Evolutionary conservation across 2,329 filamentous ascomycete genomes (phyloP).

Genomic region (Aspergillus cejpii): DNA sequence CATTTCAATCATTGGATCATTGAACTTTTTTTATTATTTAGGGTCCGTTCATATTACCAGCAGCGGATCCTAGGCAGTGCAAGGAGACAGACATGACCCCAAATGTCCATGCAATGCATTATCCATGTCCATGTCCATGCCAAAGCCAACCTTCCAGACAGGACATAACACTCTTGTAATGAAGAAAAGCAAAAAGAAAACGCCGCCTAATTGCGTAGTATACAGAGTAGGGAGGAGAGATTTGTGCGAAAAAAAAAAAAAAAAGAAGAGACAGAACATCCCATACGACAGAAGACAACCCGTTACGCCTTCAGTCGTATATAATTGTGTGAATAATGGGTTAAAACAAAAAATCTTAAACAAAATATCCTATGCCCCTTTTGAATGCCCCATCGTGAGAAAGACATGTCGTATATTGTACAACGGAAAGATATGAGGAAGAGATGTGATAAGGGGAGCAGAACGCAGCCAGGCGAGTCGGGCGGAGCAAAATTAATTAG

Average conservation of each 20-base stretch:
- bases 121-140: constrained; percentile 7
- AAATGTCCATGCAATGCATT: constrained; percentile 7
- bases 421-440: constrained; percentile 19
- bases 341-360: constrained; percentile 19
- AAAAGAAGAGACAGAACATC: too few relatives aligned
- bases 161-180: constrained; percentile 7
- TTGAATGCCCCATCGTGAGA: constrained; percentile 19
- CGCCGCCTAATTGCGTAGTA: constrained; percentile 22
- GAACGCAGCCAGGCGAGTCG: neutral
- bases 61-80: constrained; percentile 3
- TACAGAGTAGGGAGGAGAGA: constrained; percentile 34
- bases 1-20: neutral
- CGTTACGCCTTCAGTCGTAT: constrained; percentile 27
- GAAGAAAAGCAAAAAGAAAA: constrained; percentile 11
- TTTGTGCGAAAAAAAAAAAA: constrained; percentile 20
- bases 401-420: constrained; percentile 32
- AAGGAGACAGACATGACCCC: constrained; percentile 9
- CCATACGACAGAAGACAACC: constrained; percentile 23
- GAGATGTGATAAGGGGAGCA: constrained; percentile 5
- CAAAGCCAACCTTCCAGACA: constrained; percentile 8
- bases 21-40: constrained; percentile 13
- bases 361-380: constrained; percentile 5
- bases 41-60: constrained; percentile 2
- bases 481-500: constrained; percentile 1
- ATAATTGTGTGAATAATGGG: too few relatives aligned